Conservation (phyloP, 768 basidiomycete genomes). For the Rhizopogon rudus region DNA sequence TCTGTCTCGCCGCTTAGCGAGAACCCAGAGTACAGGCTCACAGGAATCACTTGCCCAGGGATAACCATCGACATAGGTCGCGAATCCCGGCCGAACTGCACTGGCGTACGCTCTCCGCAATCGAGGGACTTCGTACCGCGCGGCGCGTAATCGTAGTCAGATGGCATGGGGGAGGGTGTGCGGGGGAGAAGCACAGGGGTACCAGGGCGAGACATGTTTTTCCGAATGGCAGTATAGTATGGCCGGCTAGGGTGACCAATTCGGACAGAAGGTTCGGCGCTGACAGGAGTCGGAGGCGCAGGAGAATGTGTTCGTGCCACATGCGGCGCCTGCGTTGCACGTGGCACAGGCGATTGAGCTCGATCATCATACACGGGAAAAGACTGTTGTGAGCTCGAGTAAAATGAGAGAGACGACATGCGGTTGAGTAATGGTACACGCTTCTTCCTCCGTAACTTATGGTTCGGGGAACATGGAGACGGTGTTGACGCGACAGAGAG, state of each 20-base stretch:
- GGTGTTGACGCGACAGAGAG: slow-evolving; percentile 15
- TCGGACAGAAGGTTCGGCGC: slow-evolving; percentile 25
- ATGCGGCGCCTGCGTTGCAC: slow-evolving; percentile 12
- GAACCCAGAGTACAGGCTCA: slow-evolving; percentile 31
- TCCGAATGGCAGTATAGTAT: slow-evolving; percentile 52
- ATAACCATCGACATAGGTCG: slow-evolving; percentile 25
- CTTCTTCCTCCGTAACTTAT: slow-evolving; percentile 36
- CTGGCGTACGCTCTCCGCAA: slow-evolving; percentile 14
- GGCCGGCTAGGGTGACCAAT: slow-evolving; percentile 50
- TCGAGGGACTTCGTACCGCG: slow-evolving; percentile 31
- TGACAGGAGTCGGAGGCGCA: slow-evolving; percentile 15
- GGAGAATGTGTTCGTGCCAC: slow-evolving; percentile 15
- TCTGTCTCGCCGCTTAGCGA: slow-evolving; percentile 61
- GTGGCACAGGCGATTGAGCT: slow-evolving; percentile 6
- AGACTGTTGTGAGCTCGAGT: slow-evolving; percentile 15
- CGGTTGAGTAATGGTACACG: slow-evolving; percentile 27
- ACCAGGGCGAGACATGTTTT: slow-evolving; percentile 37
- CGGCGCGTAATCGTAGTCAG: slow-evolving; percentile 16
- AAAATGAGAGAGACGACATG: slow-evolving; percentile 19
- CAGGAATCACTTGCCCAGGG: slow-evolving; percentile 14
- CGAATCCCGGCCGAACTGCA: slow-evolving; percentile 14
- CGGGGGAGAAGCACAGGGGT: slow-evolving; percentile 26
- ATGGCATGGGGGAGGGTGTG: slow-evolving; percentile 22
- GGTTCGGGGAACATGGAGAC: slow-evolving; percentile 22
- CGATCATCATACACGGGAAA: slow-evolving; percentile 18